Percentiles rank a stretch among this genome's conserved stretches.
phyloP scores from a whole-genome alignment of 2,329 filamentous ascomycete species.

The Thielaviopsis punctulata region DNA sequence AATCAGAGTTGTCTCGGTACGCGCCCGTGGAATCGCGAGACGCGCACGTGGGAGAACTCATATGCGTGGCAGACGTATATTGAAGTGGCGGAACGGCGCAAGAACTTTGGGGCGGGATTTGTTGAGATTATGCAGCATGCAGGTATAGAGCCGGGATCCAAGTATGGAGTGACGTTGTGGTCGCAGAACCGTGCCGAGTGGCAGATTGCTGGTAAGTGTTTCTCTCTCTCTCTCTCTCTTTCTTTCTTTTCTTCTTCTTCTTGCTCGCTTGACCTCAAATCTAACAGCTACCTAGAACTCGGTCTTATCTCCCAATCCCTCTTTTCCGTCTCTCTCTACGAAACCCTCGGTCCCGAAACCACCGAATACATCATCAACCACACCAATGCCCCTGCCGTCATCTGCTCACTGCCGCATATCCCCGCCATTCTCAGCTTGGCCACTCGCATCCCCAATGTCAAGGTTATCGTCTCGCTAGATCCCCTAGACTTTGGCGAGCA shows the following conservation, averaged over 20 bases:
- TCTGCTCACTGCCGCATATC: conserved; percentile 65
- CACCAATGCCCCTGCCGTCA: conserved; percentile 55
- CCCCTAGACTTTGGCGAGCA: conserved; percentile 64
- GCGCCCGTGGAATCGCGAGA: conserved; percentile 59
- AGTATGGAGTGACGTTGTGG: conserved; percentile 69
- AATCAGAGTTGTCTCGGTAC: conserved; percentile 61
- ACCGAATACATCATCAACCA: conserved; percentile 96
- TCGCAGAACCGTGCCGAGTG: conserved; percentile 75
- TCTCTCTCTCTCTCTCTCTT: no score
- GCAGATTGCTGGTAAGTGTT: conserved; percentile 53
- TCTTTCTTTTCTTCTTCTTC: background rate
- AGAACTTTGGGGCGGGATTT: conserved; percentile 71
- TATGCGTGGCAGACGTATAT: conserved; percentile 75
- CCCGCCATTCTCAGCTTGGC: conserved; percentile 64
- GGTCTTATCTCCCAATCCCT: conserved; percentile 74
- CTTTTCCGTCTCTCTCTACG: conserved; percentile 86
- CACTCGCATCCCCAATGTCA: conserved; percentile 60
- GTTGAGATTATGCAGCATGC: conserved; percentile 62
- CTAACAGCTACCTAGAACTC: no score
- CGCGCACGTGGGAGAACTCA: conserved; percentile 53
- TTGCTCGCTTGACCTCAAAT: no score
- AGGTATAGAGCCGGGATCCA: conserved; percentile 41
- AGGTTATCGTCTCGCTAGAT: conserved; percentile 78
- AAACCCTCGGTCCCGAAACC: conserved; percentile 79
- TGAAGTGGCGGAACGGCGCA: conserved; percentile 60